Evolutionary conservation across 2,329 filamentous ascomycete species (phyloP), one percentile per base, ranked within the genome.

Genomic region (Amesomyces nigricolor): DNA sequence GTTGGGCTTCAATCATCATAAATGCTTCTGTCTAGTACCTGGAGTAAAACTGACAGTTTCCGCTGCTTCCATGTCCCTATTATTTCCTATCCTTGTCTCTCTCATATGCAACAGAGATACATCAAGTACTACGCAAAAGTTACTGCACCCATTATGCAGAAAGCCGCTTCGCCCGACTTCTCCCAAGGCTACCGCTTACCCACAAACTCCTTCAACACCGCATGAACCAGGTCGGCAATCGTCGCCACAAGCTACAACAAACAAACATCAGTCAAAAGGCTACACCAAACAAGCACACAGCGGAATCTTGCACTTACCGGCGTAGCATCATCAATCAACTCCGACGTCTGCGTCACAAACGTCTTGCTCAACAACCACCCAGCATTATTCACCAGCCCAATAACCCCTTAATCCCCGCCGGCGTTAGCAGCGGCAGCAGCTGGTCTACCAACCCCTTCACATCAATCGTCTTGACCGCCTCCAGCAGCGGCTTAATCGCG

Each of bases 241-340:
- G 54, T 56, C n/a, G 54, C 54, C 43, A 56, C 54, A 13, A 56
- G 54, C 54, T 52, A 8, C n/a, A 35, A 30, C 6, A 5, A 35
- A 29, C 14, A 32, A 7, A 30, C 16, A 16, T 56, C 22, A 56
- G 49, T 29, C 37, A 22, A 44, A 6, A n/a, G 19, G 7, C 38
- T 26, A 22, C 2, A 2, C 16, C 11, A 22, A 40, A 30, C 4
- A 30, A 2, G 7, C 35, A 50, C 22, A 42, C 5, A 35, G 38
- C 10, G 40, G 9, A 30, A n/a, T 19, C 22, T n/a, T 29, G 14
- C 6, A 45, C 54, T n/a, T 44, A 54, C 51, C 38, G 71, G 72
- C 60, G 72, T 73, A 3, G 72, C 72, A 54, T 74, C 71, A 26
- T 68, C 70, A 61, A 75, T 75, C 35, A 76, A 62, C 53, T 75